phyloP scores from a whole-genome alignment of 2,329 filamentous ascomycete genomes.

The Neofusicoccum sp. region DNA sequence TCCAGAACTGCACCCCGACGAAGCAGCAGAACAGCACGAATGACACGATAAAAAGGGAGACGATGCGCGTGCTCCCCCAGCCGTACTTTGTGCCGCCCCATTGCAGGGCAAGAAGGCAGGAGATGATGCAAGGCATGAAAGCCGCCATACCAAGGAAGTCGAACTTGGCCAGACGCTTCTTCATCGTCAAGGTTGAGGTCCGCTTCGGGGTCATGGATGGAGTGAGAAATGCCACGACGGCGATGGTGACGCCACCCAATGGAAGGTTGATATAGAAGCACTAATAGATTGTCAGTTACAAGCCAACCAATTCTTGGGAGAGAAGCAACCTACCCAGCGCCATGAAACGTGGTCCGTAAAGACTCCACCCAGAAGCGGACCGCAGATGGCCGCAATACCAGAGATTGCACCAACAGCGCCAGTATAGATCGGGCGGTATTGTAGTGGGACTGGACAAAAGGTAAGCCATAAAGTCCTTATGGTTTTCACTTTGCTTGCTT shows the following conservation, averaged over 20 bases:
- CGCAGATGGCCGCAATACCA: conserved; percentile 27
- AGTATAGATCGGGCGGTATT: conserved; percentile 19
- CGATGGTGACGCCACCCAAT: conserved; percentile 17
- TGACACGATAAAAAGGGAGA: conserved; percentile 24
- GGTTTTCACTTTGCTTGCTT: not conserved
- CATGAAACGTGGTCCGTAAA: conserved; percentile 25
- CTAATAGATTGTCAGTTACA: conserved; percentile 23
- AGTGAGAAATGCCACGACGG: conserved; percentile 29
- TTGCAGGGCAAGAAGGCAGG: conserved; percentile 38
- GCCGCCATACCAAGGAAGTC: conserved; percentile 36
- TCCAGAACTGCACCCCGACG: conserved; percentile 30
- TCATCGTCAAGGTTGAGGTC: not conserved
- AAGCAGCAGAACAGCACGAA: conserved; percentile 20
- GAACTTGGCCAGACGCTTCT: conserved; percentile 23
- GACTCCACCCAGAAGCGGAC: conserved; percentile 26
- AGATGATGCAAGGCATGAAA: conserved; percentile 38
- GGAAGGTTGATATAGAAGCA: conserved; percentile 35
- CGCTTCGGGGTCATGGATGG: conserved; percentile 27
- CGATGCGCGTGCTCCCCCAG: conserved; percentile 26
- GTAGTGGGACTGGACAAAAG: conserved; percentile 12
- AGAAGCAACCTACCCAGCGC: conserved; percentile 21
- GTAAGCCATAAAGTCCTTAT: not conserved
- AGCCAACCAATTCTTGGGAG: not conserved
- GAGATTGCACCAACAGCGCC: conserved; percentile 21
- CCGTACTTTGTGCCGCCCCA: conserved; percentile 35